A percentile compares a stretch with the other conserved stretches of the same genome.
phyloP scores from a whole-genome alignment of 768 basidiomycete species.

The Panaeolus cyanescens region DNA sequence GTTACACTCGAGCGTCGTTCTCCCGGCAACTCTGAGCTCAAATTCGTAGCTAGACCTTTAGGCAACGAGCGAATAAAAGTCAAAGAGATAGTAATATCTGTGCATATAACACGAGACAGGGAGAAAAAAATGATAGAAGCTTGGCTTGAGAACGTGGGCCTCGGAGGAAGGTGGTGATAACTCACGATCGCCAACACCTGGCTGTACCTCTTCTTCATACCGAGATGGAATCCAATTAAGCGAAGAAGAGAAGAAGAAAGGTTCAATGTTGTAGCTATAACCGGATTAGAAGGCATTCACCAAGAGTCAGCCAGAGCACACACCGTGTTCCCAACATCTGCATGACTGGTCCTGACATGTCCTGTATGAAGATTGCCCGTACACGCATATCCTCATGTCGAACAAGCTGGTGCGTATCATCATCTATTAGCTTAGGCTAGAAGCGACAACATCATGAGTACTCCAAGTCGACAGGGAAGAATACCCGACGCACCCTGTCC shows the following conservation, averaged over 20 bases:
- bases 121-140: not conserved
- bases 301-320: conserved; percentile 13
- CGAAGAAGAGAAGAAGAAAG: conserved; percentile 67
- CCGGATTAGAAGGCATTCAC: conserved; percentile 27
- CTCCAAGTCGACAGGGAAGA: too few species aligned
- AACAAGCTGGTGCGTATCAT: too few species aligned
- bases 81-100: conserved; percentile 60
- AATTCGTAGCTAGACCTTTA: conserved; percentile 20
- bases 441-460: too few species aligned
- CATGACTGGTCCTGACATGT: conserved; percentile 49
- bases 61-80: conserved; percentile 51
- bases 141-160: not conserved
- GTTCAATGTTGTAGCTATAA: conserved; percentile 48
- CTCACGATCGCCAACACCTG: conserved; percentile 52
- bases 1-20: conserved; percentile 13
- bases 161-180: not conserved
- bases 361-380: conserved; percentile 51
- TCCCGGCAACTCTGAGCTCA: conserved; percentile 16
- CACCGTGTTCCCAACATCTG: conserved; percentile 64
- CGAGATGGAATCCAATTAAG: conserved; percentile 66
- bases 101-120: not conserved
- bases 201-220: conserved; percentile 50
- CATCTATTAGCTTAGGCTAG: too few species aligned
- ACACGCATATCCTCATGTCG: conserved; percentile 32
- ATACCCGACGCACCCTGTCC: conserved; percentile 31